These are phyloP conservation scores for Epichloe amarillans DNA, from an alignment of 2,329 filamentous ascomycete species.

Conservation along the genomic window DNA sequence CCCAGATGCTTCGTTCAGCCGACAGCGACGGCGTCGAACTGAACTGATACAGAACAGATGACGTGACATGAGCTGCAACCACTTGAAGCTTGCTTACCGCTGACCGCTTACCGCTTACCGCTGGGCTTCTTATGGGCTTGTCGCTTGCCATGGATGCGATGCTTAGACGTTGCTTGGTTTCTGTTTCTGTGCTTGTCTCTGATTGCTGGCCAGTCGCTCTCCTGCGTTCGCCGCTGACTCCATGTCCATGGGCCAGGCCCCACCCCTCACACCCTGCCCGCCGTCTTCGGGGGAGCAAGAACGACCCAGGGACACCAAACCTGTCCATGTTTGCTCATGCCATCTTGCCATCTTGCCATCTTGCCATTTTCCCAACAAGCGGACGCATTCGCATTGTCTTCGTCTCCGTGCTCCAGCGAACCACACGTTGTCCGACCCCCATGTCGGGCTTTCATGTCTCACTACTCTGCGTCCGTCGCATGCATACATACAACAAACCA, in stretches of 20 bases:
- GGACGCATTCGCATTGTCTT: not conserved
- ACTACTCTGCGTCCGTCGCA: slow-evolving; percentile 8
- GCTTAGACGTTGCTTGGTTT: not conserved
- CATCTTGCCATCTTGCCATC: too few relatives aligned
- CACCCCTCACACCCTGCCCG: not conserved
- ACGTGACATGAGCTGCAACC: too few relatives aligned
- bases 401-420: slow-evolving; percentile 1
- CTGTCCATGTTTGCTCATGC: too few relatives aligned
- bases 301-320: not conserved
- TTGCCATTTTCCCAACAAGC: too few relatives aligned
- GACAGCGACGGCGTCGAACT: not conserved
- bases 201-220: slow-evolving; percentile 4
- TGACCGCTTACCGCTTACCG: too few relatives aligned
- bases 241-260: not conserved
- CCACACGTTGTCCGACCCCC: slow-evolving; percentile 4
- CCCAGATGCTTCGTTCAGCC: not conserved
- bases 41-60: too few relatives aligned
- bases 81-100: too few relatives aligned
- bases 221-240: not conserved
- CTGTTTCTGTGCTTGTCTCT: not conserved
- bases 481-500: not conserved
- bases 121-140: too few relatives aligned
- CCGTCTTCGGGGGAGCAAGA: not conserved
- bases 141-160: too few relatives aligned
- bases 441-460: slow-evolving; percentile 7